Evolutionary conservation across 2,329 filamentous ascomycete genomes (phyloP).

Genomic region (Colletotrichum falcatum): DNA sequence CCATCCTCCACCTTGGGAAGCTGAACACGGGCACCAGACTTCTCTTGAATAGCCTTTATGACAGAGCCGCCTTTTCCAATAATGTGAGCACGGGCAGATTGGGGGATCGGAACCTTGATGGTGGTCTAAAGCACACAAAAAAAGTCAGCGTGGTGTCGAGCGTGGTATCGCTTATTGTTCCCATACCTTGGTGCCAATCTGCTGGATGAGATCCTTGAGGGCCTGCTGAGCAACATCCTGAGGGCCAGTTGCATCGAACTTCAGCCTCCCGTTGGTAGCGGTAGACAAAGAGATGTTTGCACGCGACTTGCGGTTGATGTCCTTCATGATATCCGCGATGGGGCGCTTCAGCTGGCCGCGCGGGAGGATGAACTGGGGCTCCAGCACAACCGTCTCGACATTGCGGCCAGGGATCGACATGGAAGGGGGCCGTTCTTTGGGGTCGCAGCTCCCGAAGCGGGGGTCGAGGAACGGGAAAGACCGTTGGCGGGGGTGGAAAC

Average conservation of each 20-base stretch:
- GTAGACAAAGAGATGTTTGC: constrained; percentile 84
- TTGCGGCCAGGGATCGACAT: constrained; percentile 87
- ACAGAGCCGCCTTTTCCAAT: constrained; percentile 92
- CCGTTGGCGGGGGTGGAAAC: constrained; percentile 66
- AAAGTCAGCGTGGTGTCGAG: neutral
- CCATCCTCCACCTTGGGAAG: constrained; percentile 83
- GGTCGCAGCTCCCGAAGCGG: constrained; percentile 69
- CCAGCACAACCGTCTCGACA: constrained; percentile 79
- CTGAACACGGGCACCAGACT: constrained; percentile 90
- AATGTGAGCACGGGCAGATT: constrained; percentile 86
- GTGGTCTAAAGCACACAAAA: constrained; percentile 53
- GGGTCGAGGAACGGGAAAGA: constrained; percentile 71
- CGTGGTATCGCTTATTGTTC: neutral
- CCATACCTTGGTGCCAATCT: constrained; percentile 86
- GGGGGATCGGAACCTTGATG: constrained; percentile 84
- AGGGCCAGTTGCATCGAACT: constrained; percentile 88
- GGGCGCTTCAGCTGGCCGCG: constrained; percentile 85
- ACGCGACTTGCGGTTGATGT: constrained; percentile 92
- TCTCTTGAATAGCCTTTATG: constrained; percentile 90
- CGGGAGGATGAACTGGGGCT: constrained; percentile 81
- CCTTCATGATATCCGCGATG: constrained; percentile 85
- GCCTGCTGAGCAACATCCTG: constrained; percentile 87
- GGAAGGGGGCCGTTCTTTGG: constrained; percentile 61
- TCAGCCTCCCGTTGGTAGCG: constrained; percentile 77
- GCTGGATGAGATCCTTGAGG: constrained; percentile 87